phyloP scores from a whole-genome alignment of 2,329 filamentous ascomycete species.

The Fusarium agapanthi region DNA sequence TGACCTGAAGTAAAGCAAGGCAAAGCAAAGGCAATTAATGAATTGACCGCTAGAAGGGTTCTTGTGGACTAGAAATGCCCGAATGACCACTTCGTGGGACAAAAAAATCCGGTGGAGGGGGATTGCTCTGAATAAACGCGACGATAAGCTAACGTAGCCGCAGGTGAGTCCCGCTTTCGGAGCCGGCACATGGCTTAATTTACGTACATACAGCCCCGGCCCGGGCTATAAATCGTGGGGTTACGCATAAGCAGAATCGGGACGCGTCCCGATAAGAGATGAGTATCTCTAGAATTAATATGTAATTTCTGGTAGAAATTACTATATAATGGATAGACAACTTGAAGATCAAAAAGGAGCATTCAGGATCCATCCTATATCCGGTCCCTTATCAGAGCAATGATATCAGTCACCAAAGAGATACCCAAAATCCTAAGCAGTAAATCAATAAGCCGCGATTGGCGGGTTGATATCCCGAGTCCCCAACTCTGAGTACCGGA shows the following conservation, averaged over 20 bases:
- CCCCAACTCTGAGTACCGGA: neutral
- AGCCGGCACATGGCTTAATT: constrained; percentile 34
- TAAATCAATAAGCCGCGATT: neutral
- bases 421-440: neutral
- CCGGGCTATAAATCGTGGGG: constrained; percentile 30
- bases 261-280: constrained; percentile 4
- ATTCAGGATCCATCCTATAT: neutral
- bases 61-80: constrained; percentile 27
- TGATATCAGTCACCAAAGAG: neutral
- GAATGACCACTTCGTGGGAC: constrained; percentile 32
- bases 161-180: constrained; percentile 43
- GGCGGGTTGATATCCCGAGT: neutral
- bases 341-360: neutral
- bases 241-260: constrained; percentile 18
- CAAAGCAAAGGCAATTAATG: neutral
- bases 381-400: neutral
- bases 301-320: neutral
- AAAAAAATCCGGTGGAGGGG: constrained; percentile 31
- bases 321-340: no score
- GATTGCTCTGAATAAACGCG: constrained; percentile 31
- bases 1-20: neutral
- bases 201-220: constrained; percentile 22
- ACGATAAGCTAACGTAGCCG: constrained; percentile 43
- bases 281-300: neutral
- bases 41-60: constrained; percentile 22